Base-by-base conservation (phyloP, 441 rosid species). In the Hura crepitans region DNA sequence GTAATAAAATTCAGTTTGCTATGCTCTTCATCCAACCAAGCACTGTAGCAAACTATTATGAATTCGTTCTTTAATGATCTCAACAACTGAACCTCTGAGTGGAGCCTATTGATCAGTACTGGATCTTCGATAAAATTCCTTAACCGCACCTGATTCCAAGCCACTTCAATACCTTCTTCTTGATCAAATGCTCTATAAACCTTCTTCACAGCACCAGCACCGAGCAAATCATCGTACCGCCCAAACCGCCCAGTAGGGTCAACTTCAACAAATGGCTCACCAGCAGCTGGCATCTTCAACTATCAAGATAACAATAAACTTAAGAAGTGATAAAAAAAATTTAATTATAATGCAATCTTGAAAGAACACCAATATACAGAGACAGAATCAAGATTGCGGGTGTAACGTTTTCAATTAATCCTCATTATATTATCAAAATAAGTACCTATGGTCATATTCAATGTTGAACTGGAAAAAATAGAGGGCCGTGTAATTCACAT, bases 121-220 rank as follows among this genome's bases (percentile, higher is more conserved):
- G 84, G 88, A 45, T 82, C 81, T 66, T 83, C 76, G 59, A 79
- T 23, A 39, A 86, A 81, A 60, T 82, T 84, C 54, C 85, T 82
- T 6, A 89, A 73, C 46, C 76, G 79, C 30, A 89, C 83, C 68
- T 81, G 89, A 71, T 84, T 87, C 96, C 92, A 89, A 18, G 96
- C 96, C 57, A 87, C 92, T 71, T 89, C 96, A n/a, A 87, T 85
- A 28, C 96, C 96, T 77, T 87, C 74, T 69, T 75, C 80, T 68
- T 89, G 85, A 78, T 89, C 96, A 43, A 89, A 89, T 63, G 88
- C 96, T 60, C 82, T 72, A 74, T 89, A 89, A 7, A 89, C 94
- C 27, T 84, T 86, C 33, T 89, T 89, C 7, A 85, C 86, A 0
- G 91, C 89, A 1, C 91, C 91, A 6, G 76, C 68, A 4, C 94